A percentile compares a stretch with the other conserved stretches of the same genome.
Conservation (phyloP, 192 early-diverging fungal species). For the Backusella parvicylindrica region DNA sequence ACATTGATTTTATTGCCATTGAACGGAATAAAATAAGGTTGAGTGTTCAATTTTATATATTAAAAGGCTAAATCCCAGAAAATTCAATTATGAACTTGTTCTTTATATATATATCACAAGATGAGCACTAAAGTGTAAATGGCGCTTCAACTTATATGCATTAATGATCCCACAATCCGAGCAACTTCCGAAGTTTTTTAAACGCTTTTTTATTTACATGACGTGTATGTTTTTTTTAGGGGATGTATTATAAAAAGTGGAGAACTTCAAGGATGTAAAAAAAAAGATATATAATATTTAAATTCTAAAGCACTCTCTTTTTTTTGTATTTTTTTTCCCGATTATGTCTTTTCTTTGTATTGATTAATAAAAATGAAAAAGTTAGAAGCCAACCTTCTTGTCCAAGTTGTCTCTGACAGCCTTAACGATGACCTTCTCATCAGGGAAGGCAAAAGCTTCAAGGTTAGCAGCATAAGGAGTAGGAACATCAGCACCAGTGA, state of each 20-base stretch:
- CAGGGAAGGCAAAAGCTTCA: slow-evolving; percentile 85
- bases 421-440: slow-evolving; percentile 77
- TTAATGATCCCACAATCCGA: background rate
- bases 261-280: background rate
- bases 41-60: too few relatives aligned
- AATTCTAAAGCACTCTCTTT: background rate
- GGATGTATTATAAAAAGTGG: slow-evolving; percentile 3
- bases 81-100: too few relatives aligned
- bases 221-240: background rate
- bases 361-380: background rate
- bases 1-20: background rate
- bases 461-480: slow-evolving; percentile 97
- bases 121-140: too few relatives aligned
- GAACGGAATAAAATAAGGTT: background rate
- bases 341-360: background rate
- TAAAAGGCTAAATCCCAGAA: too few relatives aligned
- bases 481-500: slow-evolving; percentile 96
- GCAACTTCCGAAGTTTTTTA: background rate
- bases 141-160: background rate
- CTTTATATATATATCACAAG: too few relatives aligned
- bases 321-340: background rate
- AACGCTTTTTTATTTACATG: background rate
- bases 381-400: slow-evolving; percentile 33
- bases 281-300: background rate
- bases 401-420: slow-evolving; percentile 67